phyloP scores from a whole-genome alignment of 768 basidiomycete species.

The Calocera viscosa region DNA sequence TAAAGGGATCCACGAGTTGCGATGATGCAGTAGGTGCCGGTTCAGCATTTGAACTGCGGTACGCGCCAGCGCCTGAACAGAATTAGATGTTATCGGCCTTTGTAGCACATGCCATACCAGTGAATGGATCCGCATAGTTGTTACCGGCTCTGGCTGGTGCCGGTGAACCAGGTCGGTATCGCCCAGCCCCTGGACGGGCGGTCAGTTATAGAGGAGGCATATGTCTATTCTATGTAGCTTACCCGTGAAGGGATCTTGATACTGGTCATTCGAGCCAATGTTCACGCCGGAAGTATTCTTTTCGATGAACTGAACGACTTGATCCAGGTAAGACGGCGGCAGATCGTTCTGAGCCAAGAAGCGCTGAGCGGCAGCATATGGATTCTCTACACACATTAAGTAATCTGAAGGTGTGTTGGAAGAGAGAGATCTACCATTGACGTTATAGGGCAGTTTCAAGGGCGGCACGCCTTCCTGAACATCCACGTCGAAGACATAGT shows the following conservation, averaged over 20 bases:
- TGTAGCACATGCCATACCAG: background rate
- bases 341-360: constrained; percentile 79
- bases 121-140: constrained; percentile 13
- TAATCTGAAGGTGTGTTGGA: background rate
- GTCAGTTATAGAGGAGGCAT: too few species aligned
- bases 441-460: constrained; percentile 88
- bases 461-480: constrained; percentile 86
- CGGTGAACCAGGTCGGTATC: constrained; percentile 17
- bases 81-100: background rate
- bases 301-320: constrained; percentile 88
- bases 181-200: constrained; percentile 17
- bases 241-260: constrained; percentile 87
- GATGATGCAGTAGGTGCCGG: background rate
- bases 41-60: background rate
- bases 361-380: constrained; percentile 74
- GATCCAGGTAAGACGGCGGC: constrained; percentile 67
- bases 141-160: constrained; percentile 13
- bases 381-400: constrained; percentile 54
- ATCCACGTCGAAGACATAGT: constrained; percentile 99
- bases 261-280: constrained; percentile 41
- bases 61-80: background rate
- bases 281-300: constrained; percentile 73
- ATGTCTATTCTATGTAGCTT: constrained; percentile 11
- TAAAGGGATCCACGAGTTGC: constrained; percentile 47
- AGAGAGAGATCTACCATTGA: constrained; percentile 42